A percentile compares a stretch with the other conserved stretches of the same genome.
These are phyloP conservation scores for Euphorbia peplus DNA, from an alignment of 345 rosid genomes.

Conservation along the genomic window DNA sequence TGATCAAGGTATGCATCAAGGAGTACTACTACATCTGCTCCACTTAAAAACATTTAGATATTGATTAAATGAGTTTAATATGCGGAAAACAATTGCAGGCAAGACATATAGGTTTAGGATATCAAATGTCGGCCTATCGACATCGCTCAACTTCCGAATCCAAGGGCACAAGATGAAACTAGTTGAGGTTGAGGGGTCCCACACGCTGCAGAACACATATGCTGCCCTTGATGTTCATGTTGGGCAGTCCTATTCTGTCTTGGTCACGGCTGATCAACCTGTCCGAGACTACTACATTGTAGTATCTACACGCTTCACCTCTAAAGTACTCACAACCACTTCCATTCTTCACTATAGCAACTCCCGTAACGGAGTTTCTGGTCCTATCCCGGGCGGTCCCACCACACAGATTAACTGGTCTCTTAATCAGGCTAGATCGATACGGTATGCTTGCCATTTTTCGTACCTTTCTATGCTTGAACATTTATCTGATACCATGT, in stretches of 20 bases:
- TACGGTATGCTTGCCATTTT: slow-evolving; percentile 37
- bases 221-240: slow-evolving; percentile 63
- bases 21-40: background rate
- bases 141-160: slow-evolving; percentile 72
- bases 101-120: slow-evolving; percentile 71
- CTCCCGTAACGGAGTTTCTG: slow-evolving; percentile 51
- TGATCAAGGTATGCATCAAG: slow-evolving; percentile 22
- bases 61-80: too few species aligned
- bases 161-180: slow-evolving; percentile 74
- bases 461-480: background rate
- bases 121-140: slow-evolving; percentile 67
- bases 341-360: slow-evolving; percentile 67
- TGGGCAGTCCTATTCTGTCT: slow-evolving; percentile 69
- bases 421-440: slow-evolving; percentile 59
- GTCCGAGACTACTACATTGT: slow-evolving; percentile 61
- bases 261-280: slow-evolving; percentile 72
- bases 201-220: slow-evolving; percentile 63
- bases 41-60: too few species aligned
- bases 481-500: too few species aligned
- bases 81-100: too few species aligned
- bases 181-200: slow-evolving; percentile 79
- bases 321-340: slow-evolving; percentile 47
- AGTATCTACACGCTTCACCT: slow-evolving; percentile 63
- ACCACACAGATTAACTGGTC: slow-evolving; percentile 77
- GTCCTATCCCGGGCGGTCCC: slow-evolving; percentile 64